Evolutionary conservation across 306 rosid species (phyloP).

Genomic region (Trifolium fragiferum): DNA sequence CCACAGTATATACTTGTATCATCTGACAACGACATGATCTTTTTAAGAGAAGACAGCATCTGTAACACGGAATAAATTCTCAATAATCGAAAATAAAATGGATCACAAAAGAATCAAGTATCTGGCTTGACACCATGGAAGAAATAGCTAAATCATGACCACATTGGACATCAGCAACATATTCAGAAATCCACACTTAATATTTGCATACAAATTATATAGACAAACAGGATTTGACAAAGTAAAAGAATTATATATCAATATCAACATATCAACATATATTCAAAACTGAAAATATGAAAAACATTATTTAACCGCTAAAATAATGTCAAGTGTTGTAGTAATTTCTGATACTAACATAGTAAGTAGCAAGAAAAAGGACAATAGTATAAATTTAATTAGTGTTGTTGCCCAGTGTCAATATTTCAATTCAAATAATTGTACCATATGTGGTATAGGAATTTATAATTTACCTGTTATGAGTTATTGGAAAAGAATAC

Average conservation of each 20-base stretch:
- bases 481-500: neutral
- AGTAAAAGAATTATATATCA: neutral
- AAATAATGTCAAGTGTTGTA: neutral
- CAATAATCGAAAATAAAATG: conserved; percentile 12
- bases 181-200: conserved; percentile 23
- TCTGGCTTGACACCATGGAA: conserved; percentile 4
- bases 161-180: conserved; percentile 20
- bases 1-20: conserved; percentile 81
- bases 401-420: neutral
- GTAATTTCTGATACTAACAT: neutral
- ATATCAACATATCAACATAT: neutral
- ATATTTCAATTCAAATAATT: conserved; percentile 11
- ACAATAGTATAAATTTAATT: neutral
- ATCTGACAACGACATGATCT: conserved; percentile 77
- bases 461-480: conserved; percentile 11
- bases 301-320: neutral
- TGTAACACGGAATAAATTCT: conserved; percentile 48
- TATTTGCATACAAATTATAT: conserved; percentile 30
- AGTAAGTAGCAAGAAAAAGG: neutral
- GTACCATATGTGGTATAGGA: conserved; percentile 13
- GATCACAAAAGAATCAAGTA: conserved; percentile 14
- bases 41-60: conserved; percentile 84
- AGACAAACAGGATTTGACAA: conserved; percentile 12
- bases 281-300: neutral
- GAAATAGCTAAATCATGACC: conserved; percentile 24